Conservation (phyloP, 2,329 filamentous ascomycete genomes). For the Lecanicillium sp. region DNA sequence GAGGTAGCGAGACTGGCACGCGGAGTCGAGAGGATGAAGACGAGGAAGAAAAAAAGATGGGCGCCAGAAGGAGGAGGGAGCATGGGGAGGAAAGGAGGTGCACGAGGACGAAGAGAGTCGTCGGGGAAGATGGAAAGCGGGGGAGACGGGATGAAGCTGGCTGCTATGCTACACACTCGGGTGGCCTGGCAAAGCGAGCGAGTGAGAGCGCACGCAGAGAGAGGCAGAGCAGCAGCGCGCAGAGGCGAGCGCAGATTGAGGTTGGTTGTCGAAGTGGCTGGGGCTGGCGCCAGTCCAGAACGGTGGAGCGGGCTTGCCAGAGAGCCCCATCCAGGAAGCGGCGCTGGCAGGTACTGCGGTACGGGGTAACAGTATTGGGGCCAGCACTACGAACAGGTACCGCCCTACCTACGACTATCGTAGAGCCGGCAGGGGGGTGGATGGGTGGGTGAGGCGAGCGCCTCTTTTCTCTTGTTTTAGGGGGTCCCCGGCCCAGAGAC, state of each 20-base stretch:
- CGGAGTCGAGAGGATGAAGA: conserved; percentile 7
- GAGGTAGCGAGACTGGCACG: conserved; percentile 8
- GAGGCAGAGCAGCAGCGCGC: neutral
- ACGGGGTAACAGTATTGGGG: neutral
- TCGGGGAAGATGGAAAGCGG: conserved; percentile 10
- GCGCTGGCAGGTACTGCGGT: neutral
- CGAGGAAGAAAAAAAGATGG: conserved; percentile 13
- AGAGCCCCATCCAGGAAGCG: neutral
- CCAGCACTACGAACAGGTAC: too few species aligned
- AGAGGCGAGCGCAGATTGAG: neutral
- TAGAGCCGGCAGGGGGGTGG: too few species aligned
- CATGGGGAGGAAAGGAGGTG: conserved; percentile 5
- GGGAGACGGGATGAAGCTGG: conserved; percentile 14
- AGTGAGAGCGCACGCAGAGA: conserved; percentile 4
- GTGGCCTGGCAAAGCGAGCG: conserved; percentile 13
- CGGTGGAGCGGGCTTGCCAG: neutral
- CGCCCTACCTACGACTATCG: too few species aligned
- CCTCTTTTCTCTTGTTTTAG: neutral
- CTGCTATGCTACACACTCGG: too few species aligned
- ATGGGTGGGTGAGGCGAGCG: conserved; percentile 2
- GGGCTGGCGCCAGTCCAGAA: neutral
- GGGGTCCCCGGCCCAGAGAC: neutral
- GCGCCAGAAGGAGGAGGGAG: neutral
- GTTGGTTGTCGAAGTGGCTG: neutral
- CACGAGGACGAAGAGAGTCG: conserved; percentile 2